Base-by-base conservation (phyloP, 208 protist species). In the Crithidia brevicula region DNA sequence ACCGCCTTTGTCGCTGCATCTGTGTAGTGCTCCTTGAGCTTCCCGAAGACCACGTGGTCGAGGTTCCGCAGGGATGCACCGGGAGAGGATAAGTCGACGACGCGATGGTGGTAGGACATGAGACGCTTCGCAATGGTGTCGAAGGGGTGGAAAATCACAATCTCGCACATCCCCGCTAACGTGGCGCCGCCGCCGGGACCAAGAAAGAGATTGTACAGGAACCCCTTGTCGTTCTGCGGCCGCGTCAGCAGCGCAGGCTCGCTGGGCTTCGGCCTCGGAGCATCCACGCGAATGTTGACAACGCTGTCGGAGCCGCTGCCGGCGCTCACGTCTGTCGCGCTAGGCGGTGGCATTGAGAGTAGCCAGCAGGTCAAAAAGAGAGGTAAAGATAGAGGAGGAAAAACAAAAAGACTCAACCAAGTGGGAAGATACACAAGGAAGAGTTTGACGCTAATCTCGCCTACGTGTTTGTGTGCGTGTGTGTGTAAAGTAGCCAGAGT, bases 81-180 rank as follows among this genome's bases (percentile, higher is more conserved):
- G 3, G 79, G 25, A 8, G 74, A 81, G 36, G 43, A 34, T 15
- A 70, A 42, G 28, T 87, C 85, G 20, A 91, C 68, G 4, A 88
- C 79, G 46, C 73, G 70, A 15, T 82, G 74, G 22, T 81, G 72
- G 57, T 92, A 75, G 11, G 83, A 80, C 87, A 93, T 93, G 51
- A 96, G 84, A 4, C 91, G 85, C 76, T 96, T 96, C 20, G 88
- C 86, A n/a, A 79, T 61, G 2, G 91, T 96, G 59, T 96, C 91
- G 58, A 96, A 90, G 25, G 91, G 91, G 46, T 96, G 91, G 58
- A 96, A 96, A 42, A 96, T 78, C 28, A 84, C 30, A 28, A 96
- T 87, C 74, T 96, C 88, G 42, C 76, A 85, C 43, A 74, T 61
- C 11, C 88, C 91, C 0, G 89, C 89, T 7, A 89, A 27, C 13